Percentiles rank a stretch among this genome's conserved stretches.
phyloP scores from a whole-genome alignment of 352 stramenopile species.

The Paralagenidium karlingii region DNA sequence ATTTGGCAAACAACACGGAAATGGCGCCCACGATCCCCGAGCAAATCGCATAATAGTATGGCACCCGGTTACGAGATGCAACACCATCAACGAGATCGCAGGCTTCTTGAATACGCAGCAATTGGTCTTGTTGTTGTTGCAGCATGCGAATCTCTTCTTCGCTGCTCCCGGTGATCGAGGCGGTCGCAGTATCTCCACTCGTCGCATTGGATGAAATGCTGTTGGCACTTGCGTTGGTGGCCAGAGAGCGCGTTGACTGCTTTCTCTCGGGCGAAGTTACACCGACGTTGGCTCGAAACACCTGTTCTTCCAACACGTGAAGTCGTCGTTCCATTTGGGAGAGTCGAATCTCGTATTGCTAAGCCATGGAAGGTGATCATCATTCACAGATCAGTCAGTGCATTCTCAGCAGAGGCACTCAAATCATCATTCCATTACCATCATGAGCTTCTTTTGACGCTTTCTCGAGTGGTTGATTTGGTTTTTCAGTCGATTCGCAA shows the following conservation, averaged over 20 bases:
- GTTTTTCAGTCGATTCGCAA: slow-evolving; percentile 74
- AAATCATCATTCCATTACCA: slow-evolving; percentile 9
- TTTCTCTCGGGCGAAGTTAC: no score
- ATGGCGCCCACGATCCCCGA: slow-evolving; percentile 78
- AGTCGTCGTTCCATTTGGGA: slow-evolving; percentile 54
- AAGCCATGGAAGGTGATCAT: no score
- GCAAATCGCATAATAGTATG: slow-evolving; percentile 80
- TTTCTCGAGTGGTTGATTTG: slow-evolving; percentile 73
- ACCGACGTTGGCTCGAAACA: no score
- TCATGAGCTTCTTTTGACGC: slow-evolving; percentile 72
- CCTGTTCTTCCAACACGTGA: slow-evolving; percentile 44
- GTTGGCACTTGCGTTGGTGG: no score
- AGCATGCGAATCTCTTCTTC: slow-evolving; percentile 1
- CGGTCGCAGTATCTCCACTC: no score
- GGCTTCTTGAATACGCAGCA: slow-evolving; percentile 9
- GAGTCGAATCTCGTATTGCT: slow-evolving; percentile 57
- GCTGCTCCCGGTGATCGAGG: no score
- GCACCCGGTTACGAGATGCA: slow-evolving; percentile 27
- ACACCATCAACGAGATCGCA: slow-evolving; percentile 16
- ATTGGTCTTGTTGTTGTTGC: neutral
- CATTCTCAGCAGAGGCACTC: neutral
- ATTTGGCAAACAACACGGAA: slow-evolving; percentile 76
- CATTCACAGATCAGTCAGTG: no score
- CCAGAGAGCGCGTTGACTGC: no score
- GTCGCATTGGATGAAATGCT: no score